Conservation (phyloP, 257 asterid genomes). For the Gardenia jasminoides region DNA sequence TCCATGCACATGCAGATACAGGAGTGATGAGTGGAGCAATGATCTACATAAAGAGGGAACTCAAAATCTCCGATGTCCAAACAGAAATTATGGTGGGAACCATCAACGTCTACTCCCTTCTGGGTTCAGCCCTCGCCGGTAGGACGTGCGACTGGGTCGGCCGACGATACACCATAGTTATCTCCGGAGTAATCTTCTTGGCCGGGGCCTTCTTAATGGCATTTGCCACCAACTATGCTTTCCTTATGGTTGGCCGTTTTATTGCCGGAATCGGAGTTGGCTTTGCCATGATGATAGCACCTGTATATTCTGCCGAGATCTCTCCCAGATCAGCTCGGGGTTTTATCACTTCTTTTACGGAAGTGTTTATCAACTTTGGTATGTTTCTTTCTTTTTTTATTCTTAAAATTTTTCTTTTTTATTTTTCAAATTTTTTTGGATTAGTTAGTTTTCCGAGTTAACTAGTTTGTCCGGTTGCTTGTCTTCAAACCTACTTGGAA, state of each 20-base stretch:
- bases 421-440: too few relatives aligned
- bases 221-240: conserved; percentile 33
- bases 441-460: too few relatives aligned
- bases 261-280: conserved; percentile 37
- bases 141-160: conserved; percentile 38
- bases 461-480: too few relatives aligned
- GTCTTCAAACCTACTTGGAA: too few relatives aligned
- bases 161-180: conserved; percentile 33
- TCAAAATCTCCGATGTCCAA: conserved; percentile 24
- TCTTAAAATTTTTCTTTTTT: too few relatives aligned
- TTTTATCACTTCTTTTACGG: conserved; percentile 36
- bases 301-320: conserved; percentile 31
- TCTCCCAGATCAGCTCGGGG: conserved; percentile 30
- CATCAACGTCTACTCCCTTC: conserved; percentile 28
- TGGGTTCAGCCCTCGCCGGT: conserved; percentile 36
- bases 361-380: conserved; percentile 36
- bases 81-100: conserved; percentile 29
- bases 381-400: background rate
- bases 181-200: conserved; percentile 24
- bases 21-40: conserved; percentile 40
- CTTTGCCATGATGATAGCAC: conserved; percentile 32
- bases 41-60: conserved; percentile 25
- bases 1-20: conserved; percentile 19
- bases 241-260: conserved; percentile 39
- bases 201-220: conserved; percentile 35